Base-by-base conservation (phyloP, 2,329 filamentous ascomycete genomes). In the Fusarium brevicatenulatum region DNA sequence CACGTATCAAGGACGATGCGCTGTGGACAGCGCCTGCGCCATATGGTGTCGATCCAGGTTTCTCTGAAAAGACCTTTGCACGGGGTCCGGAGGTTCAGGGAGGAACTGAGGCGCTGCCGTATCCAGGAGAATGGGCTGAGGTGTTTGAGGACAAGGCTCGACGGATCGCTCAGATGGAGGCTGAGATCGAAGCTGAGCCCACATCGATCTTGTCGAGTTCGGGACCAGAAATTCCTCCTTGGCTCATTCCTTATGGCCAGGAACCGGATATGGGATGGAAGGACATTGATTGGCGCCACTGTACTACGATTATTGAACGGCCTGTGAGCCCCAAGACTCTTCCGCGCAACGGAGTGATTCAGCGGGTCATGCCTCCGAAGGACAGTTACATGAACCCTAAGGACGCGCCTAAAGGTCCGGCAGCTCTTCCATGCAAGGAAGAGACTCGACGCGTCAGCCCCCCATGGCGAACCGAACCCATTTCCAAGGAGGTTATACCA, bases 261-360 rank as follows among this genome's bases (percentile, higher is more conserved):
- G 68, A 71, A 8, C 50, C 61, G 11, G 46, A 58, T 9, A 50
- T 70, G 32, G 21, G 49, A 2, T 68, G 54, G 46, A 25, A 42
- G 7, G 34, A 55, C 0, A 42, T 63, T 7, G 21, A 50, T 16
- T 68, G 63, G 63, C 15, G 36, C 16, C 15, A n/a, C 68, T 25
- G 46, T 19, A 12, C 7, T 9, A 25, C 25, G 4, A 13, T 47
- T 5, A 19, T 23, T 1, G 43, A 53, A 7, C 52, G 39, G 4
- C 42, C 53, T 10, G 13, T 43, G 5, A 67, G 61, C 12, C 68
- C 67, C 0, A 44, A 9, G 16, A 59, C 34, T 21, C 5, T 50
- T 23, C 40, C 65, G 2, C n/a, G 18, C 7, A n/a, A 44, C 39
- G 21, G 25, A 15, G n/a, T 23, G 21, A n/a, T 42, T 5, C 16